Evolutionary conservation across 495 filamentous ascomycete genomes (phyloP).

Genomic region (Trichoderma asperelloides): DNA sequence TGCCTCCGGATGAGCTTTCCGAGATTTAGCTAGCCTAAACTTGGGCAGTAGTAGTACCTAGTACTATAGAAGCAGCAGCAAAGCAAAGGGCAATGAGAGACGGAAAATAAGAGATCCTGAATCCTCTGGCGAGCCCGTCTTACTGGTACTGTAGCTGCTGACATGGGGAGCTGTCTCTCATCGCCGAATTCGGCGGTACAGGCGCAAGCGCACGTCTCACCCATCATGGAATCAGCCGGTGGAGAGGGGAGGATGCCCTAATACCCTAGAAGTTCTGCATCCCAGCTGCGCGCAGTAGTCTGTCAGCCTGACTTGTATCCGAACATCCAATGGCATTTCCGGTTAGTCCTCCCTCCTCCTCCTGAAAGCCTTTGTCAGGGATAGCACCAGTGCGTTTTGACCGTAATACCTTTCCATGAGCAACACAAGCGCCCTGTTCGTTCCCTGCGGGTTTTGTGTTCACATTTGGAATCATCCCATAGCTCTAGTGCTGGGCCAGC

Average conservation of each 20-base stretch:
- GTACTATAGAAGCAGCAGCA: background rate
- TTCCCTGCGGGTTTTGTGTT: background rate
- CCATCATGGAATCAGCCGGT: slow-evolving; percentile 1
- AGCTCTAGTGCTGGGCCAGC: background rate
- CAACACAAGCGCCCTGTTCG: background rate
- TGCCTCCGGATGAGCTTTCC: background rate
- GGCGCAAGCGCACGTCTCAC: background rate
- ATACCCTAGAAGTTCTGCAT: background rate
- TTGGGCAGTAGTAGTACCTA: background rate
- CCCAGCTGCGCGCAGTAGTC: background rate
- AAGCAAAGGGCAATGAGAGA: background rate
- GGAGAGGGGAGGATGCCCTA: background rate
- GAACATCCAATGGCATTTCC: background rate
- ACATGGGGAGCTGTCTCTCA: background rate
- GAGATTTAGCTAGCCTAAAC: background rate
- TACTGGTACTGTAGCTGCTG: background rate
- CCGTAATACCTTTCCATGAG: background rate
- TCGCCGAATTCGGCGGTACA: slow-evolving; percentile 3
- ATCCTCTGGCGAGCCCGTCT: background rate
- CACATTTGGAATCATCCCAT: background rate
- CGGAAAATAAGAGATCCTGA: background rate
- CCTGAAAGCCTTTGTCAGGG: background rate
- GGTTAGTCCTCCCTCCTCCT: background rate
- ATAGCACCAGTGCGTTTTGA: background rate
- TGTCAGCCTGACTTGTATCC: background rate